Conservation (phyloP, 2,329 filamentous ascomycete species). For the Trichoderma lentiforme region DNA sequence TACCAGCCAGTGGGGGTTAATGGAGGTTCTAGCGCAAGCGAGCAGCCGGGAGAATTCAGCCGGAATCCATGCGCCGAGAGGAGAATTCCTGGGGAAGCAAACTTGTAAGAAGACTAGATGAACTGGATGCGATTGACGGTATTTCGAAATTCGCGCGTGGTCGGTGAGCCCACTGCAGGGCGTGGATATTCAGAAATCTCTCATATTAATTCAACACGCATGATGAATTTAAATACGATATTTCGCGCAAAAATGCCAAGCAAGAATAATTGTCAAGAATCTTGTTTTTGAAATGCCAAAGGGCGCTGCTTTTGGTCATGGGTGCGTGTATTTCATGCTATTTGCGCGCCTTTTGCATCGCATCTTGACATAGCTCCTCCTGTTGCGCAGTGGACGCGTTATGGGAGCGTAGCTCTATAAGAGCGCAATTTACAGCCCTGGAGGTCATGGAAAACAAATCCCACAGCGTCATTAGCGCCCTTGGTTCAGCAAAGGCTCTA, state of each 20-base stretch:
- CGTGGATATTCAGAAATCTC: background rate
- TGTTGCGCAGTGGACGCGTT: background rate
- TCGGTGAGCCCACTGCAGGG: background rate
- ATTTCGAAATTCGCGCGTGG: background rate
- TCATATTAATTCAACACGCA: background rate
- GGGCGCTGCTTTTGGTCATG: background rate
- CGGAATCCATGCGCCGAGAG: too few relatives aligned
- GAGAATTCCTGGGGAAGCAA: background rate
- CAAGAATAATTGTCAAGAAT: background rate
- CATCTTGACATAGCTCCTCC: background rate
- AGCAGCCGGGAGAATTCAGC: background rate
- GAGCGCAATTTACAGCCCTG: background rate
- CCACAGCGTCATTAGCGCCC: constrained; percentile 5
- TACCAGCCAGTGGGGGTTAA: background rate
- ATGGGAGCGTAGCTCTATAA: background rate
- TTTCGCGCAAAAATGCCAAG: background rate
- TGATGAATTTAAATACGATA: background rate
- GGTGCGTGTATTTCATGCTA: background rate
- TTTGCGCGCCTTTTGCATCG: background rate
- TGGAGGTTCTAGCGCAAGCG: too few relatives aligned
- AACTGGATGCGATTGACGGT: background rate
- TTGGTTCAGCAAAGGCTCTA: background rate
- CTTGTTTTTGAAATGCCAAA: background rate
- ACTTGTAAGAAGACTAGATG: too few relatives aligned
- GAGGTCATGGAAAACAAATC: background rate